Evolutionary conservation across 2,329 filamentous ascomycete genomes (phyloP).

Genomic region (Cladobotryum mycophilum): DNA sequence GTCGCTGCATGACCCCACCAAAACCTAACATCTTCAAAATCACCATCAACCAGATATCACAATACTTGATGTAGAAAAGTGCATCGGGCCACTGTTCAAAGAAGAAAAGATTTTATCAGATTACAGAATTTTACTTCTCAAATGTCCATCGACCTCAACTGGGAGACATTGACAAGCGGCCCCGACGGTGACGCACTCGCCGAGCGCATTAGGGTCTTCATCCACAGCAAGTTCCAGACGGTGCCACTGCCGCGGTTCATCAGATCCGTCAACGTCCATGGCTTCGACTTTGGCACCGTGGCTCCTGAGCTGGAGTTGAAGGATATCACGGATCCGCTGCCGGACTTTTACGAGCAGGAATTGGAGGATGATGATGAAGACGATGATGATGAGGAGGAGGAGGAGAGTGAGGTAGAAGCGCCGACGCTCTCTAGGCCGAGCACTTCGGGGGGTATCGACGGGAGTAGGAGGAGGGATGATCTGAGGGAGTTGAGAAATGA

Average conservation of each 20-base stretch:
- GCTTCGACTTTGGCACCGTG: constrained; percentile 84
- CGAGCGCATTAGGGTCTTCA: constrained; percentile 81
- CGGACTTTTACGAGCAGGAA: constrained; percentile 91
- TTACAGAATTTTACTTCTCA: background rate
- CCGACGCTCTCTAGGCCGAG: constrained; percentile 14
- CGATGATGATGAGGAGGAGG: constrained; percentile 28
- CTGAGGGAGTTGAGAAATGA: constrained; percentile 28
- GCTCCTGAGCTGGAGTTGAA: constrained; percentile 85
- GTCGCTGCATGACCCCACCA: no score
- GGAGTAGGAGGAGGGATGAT: constrained; percentile 14
- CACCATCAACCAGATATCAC: no score
- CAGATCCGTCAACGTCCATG: constrained; percentile 88
- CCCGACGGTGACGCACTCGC: constrained; percentile 81
- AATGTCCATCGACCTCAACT: constrained; percentile 98
- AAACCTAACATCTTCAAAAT: no score
- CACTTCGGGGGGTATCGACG: constrained; percentile 5
- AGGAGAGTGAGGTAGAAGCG: constrained; percentile 29
- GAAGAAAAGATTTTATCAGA: no score
- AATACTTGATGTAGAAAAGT: no score
- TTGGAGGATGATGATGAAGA: constrained; percentile 47
- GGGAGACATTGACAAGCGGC: constrained; percentile 85
- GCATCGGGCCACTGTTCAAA: no score
- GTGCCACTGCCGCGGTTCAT: constrained; percentile 91
- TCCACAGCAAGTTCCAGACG: constrained; percentile 92
- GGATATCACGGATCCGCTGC: constrained; percentile 90